Evolutionary conservation across 345 rosid species (phyloP).

Genomic region (Citropsis articulata): DNA sequence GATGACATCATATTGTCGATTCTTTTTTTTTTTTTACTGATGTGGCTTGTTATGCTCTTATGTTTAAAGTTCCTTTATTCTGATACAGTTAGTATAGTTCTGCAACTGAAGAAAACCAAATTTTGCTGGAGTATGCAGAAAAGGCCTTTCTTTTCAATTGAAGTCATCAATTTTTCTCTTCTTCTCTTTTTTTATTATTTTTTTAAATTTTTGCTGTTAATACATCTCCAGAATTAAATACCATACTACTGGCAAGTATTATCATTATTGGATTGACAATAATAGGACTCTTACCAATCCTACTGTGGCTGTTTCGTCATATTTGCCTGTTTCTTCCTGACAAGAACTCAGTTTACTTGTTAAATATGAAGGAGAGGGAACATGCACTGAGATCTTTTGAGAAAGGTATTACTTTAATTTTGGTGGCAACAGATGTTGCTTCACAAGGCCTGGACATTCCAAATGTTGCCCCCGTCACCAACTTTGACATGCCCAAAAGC

Average conservation of each 20-base stretch:
- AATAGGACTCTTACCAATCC: background rate
- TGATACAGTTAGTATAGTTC: background rate
- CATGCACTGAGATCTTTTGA: conserved; percentile 46
- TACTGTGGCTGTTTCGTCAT: background rate
- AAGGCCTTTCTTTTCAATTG: background rate
- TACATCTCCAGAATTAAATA: background rate
- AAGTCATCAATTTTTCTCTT: background rate
- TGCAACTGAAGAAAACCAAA: background rate
- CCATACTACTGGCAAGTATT: background rate
- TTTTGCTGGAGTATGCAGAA: background rate
- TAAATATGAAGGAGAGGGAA: conserved; percentile 46
- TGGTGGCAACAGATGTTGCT: conserved; percentile 68
- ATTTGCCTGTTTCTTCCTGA: background rate
- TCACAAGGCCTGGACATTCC: conserved; percentile 56
- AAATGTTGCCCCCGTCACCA: conserved; percentile 48
- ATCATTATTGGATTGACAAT: background rate
- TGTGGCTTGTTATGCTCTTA: background rate
- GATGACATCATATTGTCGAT: background rate
- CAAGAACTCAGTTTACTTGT: background rate
- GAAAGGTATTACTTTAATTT: conserved; percentile 39
- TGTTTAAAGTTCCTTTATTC: background rate
- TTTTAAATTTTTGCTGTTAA: too few relatives aligned
- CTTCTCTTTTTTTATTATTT: too few relatives aligned
- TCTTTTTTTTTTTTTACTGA: background rate
- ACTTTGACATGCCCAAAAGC: conserved; percentile 47